These are phyloP conservation scores for Typha latifolia DNA, from an alignment of 176 grass and related monocot species.

Conservation along the genomic window DNA sequence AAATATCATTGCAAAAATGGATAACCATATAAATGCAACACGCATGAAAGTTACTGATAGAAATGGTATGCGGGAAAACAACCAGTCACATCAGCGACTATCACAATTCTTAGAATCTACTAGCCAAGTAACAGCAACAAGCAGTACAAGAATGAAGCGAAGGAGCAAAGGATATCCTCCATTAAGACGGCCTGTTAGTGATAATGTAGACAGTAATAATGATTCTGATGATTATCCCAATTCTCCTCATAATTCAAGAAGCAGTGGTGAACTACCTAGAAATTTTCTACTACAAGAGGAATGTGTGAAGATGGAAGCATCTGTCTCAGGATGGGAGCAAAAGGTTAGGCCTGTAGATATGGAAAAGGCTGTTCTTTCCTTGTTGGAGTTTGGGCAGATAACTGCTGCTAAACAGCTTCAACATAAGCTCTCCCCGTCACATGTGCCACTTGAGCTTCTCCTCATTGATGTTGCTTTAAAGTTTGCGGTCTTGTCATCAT, in stretches of 20 bases:
- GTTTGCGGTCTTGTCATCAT: constrained; percentile 53
- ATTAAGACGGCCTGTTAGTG: constrained; percentile 38
- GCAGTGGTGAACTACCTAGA: constrained; percentile 36
- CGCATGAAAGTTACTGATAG: constrained; percentile 43
- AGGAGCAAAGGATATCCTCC: constrained; percentile 54
- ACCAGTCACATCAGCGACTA: constrained; percentile 23
- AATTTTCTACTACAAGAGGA: constrained; percentile 49
- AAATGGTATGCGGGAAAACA: constrained; percentile 48
- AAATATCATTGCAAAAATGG: constrained; percentile 80
- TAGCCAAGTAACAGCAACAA: constrained; percentile 31
- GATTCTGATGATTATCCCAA: constrained; percentile 44
- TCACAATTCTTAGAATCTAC: constrained; percentile 40
- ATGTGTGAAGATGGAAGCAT: constrained; percentile 52
- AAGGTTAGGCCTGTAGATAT: constrained; percentile 78
- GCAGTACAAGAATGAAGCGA: constrained; percentile 53
- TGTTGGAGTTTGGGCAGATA: constrained; percentile 98
- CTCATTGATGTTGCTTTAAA: constrained; percentile 80
- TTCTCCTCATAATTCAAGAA: constrained; percentile 29
- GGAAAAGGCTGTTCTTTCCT: constrained; percentile 89
- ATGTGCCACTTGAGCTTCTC: constrained; percentile 72
- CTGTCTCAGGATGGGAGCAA: constrained; percentile 88
- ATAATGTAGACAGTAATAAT: constrained; percentile 46
- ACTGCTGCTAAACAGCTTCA: constrained; percentile 93
- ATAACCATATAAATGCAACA: constrained; percentile 66
- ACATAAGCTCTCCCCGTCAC: constrained; percentile 78